Conservation (phyloP, 73 alveolate species). For the Tetrahymena thermophila region DNA sequence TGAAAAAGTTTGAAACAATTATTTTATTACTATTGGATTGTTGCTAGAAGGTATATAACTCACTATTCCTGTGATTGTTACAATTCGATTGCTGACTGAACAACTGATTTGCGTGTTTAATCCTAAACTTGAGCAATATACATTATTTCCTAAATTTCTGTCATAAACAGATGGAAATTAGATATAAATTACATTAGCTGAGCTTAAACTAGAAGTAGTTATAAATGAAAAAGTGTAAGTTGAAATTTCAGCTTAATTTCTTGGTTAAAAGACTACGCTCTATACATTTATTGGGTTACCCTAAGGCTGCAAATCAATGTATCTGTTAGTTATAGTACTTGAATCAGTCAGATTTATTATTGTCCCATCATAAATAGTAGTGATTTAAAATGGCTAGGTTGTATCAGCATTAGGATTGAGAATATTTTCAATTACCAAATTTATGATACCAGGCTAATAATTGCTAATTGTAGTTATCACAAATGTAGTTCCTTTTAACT, state of each 20-base stretch:
- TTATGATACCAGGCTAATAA: background rate
- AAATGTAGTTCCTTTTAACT: background rate
- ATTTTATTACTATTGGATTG: background rate
- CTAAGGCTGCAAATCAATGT: background rate
- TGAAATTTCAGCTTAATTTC: conserved; percentile 43
- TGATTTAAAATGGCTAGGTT: background rate
- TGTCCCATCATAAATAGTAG: background rate
- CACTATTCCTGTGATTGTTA: background rate
- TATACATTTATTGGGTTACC: conserved; percentile 24
- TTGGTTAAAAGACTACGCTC: conserved; percentile 14
- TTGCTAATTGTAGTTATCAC: background rate
- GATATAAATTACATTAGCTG: conserved; percentile 5
- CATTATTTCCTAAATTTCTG: conserved; percentile 39
- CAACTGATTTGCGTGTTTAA: background rate
- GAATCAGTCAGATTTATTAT: background rate
- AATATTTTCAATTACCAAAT: background rate
- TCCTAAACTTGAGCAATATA: conserved; percentile 14
- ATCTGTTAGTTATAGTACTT: background rate
- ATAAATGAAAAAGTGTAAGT: conserved; percentile 25
- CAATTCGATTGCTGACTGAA: background rate
- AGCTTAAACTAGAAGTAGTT: background rate
- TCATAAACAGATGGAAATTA: conserved; percentile 44
- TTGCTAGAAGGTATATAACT: background rate
- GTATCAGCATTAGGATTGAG: background rate
- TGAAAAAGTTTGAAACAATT: background rate